phyloP scores from a whole-genome alignment of 2,329 filamentous ascomycete genomes.

The Phialophora expanda region DNA sequence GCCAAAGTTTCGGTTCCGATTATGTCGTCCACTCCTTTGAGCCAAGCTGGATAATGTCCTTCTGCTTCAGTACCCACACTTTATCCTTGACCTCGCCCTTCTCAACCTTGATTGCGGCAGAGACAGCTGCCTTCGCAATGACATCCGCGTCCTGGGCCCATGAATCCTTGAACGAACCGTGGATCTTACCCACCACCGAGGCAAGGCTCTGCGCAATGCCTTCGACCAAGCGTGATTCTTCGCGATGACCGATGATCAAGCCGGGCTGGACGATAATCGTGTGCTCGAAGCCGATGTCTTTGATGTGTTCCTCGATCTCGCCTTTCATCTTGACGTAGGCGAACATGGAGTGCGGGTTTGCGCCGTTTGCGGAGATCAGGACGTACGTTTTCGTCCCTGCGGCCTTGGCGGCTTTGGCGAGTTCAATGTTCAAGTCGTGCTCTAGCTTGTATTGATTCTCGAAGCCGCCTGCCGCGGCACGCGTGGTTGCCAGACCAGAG shows the following conservation, averaged over 20 bases:
- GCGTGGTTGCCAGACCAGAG: constrained; percentile 80
- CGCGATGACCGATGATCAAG: constrained; percentile 72
- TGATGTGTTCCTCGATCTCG: constrained; percentile 80
- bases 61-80: constrained; percentile 48
- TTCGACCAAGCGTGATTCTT: constrained; percentile 66
- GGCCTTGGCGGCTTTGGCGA: constrained; percentile 75
- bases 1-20: neutral
- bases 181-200: constrained; percentile 60
- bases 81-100: constrained; percentile 50
- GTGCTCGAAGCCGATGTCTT: constrained; percentile 74
- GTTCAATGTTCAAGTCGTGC: constrained; percentile 79
- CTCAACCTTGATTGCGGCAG: constrained; percentile 48
- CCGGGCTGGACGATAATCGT: constrained; percentile 77
- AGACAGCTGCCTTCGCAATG: constrained; percentile 60
- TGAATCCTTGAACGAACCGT: constrained; percentile 63
- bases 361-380: constrained; percentile 67
- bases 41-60: constrained; percentile 47
- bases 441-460: constrained; percentile 86
- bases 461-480: constrained; percentile 73
- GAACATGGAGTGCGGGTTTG: constrained; percentile 60
- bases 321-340: constrained; percentile 77
- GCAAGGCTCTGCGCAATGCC: constrained; percentile 62
- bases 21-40: constrained; percentile 40
- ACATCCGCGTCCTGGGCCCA: constrained; percentile 76
- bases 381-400: constrained; percentile 77